Evolutionary conservation across 2,329 filamentous ascomycete species (phyloP).

Genomic region (Penicillium sp.): DNA sequence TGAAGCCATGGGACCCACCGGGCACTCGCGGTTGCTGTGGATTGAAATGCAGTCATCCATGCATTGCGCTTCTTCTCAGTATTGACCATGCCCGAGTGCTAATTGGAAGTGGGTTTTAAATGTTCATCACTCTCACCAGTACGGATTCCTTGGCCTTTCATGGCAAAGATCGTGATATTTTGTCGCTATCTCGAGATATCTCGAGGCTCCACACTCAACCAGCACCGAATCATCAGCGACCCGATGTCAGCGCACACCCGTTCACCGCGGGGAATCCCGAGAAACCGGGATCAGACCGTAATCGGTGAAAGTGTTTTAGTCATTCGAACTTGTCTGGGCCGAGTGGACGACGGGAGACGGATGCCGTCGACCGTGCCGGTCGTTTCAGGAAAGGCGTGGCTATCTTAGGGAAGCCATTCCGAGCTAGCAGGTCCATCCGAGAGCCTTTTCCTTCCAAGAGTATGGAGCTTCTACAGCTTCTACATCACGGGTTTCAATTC

Average conservation of each 20-base stretch:
- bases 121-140: too few relatives aligned
- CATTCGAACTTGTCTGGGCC: conserved; percentile 10
- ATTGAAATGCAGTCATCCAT: neutral
- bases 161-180: too few relatives aligned
- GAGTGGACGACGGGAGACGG: neutral
- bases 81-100: too few relatives aligned
- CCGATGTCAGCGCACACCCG: conserved; percentile 6
- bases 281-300: neutral
- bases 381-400: conserved; percentile 1
- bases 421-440: conserved; percentile 11
- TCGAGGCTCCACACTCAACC: conserved; percentile 4
- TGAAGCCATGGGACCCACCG: conserved; percentile 7
- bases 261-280: neutral
- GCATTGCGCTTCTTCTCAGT: too few relatives aligned
- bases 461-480: too few relatives aligned
- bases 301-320: conserved; percentile 8
- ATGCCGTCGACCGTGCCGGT: neutral
- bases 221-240: neutral
- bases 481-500: too few relatives aligned
- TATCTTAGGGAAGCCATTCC: neutral
- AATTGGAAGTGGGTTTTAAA: neutral
- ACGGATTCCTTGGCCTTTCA: too few relatives aligned
- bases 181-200: too few relatives aligned
- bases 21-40: neutral
- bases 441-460: neutral